Conservation (phyloP, 306 rosid species). For the Carpinus viminea region DNA sequence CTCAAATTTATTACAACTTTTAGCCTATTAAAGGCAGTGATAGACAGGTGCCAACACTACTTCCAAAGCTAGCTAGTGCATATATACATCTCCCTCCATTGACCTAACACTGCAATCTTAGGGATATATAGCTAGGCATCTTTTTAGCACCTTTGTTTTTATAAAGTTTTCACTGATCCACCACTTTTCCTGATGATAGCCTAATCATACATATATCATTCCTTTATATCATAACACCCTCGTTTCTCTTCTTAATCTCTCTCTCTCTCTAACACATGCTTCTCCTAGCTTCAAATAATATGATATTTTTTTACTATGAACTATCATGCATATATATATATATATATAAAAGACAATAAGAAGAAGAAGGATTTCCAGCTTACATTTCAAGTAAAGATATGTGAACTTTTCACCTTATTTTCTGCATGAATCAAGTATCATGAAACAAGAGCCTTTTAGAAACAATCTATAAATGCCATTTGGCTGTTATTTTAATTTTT, state of each 20-base stretch:
- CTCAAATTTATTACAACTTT: slow-evolving; percentile 31
- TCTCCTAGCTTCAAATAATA: background rate
- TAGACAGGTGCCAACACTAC: slow-evolving; percentile 41
- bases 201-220: slow-evolving; percentile 31
- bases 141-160: slow-evolving; percentile 31
- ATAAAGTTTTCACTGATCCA: slow-evolving; percentile 17
- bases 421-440: too few species aligned
- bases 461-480: too few species aligned
- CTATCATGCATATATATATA: too few species aligned
- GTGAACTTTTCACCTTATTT: too few species aligned
- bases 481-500: too few species aligned
- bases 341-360: too few species aligned
- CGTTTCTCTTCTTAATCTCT: background rate
- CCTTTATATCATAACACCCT: slow-evolving; percentile 19
- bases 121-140: slow-evolving; percentile 15
- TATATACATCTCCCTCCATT: slow-evolving; percentile 12
- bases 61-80: slow-evolving; percentile 33
- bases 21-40: slow-evolving; percentile 40
- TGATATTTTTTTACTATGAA: too few species aligned
- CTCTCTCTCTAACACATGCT: slow-evolving; percentile 5
- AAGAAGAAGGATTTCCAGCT: background rate
- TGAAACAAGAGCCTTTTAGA: too few species aligned
- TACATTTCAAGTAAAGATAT: background rate
- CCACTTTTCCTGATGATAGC: slow-evolving; percentile 39
- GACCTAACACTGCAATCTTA: slow-evolving; percentile 27